Percentiles rank a stretch among this genome's conserved stretches.
Evolutionary conservation across 2,329 filamentous ascomycete species (phyloP).

Genomic region (Phialemoniopsis sp.): DNA sequence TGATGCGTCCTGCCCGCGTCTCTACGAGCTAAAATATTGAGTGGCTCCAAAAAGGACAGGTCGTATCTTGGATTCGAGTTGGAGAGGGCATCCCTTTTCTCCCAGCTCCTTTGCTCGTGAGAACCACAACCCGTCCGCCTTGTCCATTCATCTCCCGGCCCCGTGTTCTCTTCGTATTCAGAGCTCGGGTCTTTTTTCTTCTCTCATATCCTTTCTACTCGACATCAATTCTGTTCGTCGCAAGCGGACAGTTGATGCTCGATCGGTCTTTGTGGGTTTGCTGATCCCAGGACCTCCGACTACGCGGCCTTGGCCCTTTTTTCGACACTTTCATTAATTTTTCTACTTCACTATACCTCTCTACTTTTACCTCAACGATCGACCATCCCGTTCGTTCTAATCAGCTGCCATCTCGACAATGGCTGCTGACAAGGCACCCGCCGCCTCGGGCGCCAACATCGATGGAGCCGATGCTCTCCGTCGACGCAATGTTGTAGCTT

Average conservation of each 20-base stretch:
- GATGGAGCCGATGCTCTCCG: constrained; percentile 53
- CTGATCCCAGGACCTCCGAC: not conserved
- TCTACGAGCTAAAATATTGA: too few species aligned
- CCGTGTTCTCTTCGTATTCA: not conserved
- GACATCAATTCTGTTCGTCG: not conserved
- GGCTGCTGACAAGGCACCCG: constrained; percentile 49
- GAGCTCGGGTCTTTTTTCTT: not conserved
- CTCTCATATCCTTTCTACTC: not conserved
- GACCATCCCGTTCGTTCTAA: constrained; percentile 1
- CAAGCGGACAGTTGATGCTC: not conserved
- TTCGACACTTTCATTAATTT: constrained; percentile 1
- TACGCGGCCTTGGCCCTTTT: not conserved
- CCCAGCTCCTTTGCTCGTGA: not conserved
- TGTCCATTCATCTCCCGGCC: not conserved
- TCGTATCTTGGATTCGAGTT: not conserved
- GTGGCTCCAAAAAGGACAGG: not conserved
- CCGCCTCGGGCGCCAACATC: constrained; percentile 57
- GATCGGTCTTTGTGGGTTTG: not conserved
- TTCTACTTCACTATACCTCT: not conserved
- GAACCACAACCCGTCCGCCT: too few species aligned
- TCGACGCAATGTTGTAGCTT: constrained; percentile 46
- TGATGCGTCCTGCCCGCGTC: too few species aligned
- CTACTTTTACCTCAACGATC: not conserved
- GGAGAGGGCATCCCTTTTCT: constrained; percentile 1
- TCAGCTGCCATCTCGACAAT: constrained; percentile 27